These are phyloP conservation scores for Talaromyces sp. DNA, from an alignment of 2,329 filamentous ascomycete genomes.

Conservation along the genomic window DNA sequence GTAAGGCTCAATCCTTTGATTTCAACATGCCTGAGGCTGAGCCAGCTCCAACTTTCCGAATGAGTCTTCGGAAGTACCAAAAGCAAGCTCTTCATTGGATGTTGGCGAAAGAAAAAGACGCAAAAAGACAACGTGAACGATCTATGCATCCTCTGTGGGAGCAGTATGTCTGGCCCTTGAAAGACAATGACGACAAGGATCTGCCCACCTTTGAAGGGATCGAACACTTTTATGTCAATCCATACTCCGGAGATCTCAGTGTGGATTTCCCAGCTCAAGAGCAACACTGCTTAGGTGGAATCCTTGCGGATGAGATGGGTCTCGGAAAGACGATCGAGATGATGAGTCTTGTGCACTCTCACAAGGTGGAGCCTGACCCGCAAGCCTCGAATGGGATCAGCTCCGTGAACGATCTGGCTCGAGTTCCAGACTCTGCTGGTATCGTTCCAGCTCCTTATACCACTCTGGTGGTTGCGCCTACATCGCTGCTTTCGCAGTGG, in stretches of 20 bases:
- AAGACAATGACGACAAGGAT: constrained; percentile 82
- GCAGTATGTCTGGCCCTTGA: constrained; percentile 85
- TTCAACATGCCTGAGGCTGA: constrained; percentile 87
- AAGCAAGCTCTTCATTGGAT: constrained; percentile 97
- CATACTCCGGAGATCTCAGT: constrained; percentile 92
- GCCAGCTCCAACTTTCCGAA: constrained; percentile 76
- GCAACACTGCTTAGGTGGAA: constrained; percentile 89
- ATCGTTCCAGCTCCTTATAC: constrained; percentile 78
- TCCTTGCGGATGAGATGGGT: constrained; percentile 95
- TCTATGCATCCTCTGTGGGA: constrained; percentile 99
- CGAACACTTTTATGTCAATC: constrained; percentile 87
- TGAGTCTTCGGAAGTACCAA: constrained; percentile 88
- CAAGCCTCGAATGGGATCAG: constrained; percentile 31
- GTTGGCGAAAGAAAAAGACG: constrained; percentile 86
- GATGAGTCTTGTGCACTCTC: constrained; percentile 87
- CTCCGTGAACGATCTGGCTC: constrained; percentile 64
- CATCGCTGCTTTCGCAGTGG: constrained; percentile 96
- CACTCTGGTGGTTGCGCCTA: constrained; percentile 92
- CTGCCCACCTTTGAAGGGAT: constrained; percentile 68
- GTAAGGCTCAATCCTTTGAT: constrained; percentile 95
- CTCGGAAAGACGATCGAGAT: constrained; percentile 98
- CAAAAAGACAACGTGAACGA: constrained; percentile 67
- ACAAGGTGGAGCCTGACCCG: constrained; percentile 61
- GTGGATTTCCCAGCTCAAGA: constrained; percentile 91
- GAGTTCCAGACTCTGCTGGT: constrained; percentile 60